Evolutionary conservation across 2,329 filamentous ascomycete genomes (phyloP).

Genomic region (Cercospora zeina): DNA sequence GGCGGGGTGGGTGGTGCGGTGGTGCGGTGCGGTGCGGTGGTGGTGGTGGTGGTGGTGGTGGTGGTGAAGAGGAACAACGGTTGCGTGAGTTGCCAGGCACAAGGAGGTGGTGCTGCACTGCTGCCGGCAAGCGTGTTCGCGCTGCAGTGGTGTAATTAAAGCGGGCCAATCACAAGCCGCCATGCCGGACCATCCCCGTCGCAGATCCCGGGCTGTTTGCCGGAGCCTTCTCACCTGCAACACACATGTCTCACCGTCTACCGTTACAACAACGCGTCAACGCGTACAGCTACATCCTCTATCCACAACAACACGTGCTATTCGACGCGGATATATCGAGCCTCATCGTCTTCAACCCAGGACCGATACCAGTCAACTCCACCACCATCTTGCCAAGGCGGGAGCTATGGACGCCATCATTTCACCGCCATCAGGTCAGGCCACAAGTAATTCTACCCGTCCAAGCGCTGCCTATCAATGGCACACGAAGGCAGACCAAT

Average conservation of each 20-base stretch:
- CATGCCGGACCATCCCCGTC: background rate
- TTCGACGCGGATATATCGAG: background rate
- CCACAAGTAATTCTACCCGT: background rate
- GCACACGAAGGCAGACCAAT: too few relatives aligned
- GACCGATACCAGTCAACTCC: background rate
- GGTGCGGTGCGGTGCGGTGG: background rate
- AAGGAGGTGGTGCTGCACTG: slow-evolving; percentile 6
- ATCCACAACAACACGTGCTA: background rate
- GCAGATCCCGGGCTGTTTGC: slow-evolving; percentile 5
- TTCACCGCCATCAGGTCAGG: background rate
- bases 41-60: slow-evolving; percentile 2
- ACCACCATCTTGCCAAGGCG: background rate
- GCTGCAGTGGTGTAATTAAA: slow-evolving; percentile 7
- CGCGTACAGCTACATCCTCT: background rate
- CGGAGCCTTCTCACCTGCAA: background rate
- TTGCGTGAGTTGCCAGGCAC: background rate
- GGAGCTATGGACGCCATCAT: background rate
- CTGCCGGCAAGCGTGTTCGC: background rate
- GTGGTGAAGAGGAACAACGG: background rate
- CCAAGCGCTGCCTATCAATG: background rate
- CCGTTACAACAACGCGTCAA: background rate
- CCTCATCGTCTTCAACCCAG: background rate
- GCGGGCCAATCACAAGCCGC: slow-evolving; percentile 3
- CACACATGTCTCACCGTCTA: background rate
- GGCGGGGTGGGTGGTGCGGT: background rate